Base-by-base conservation (phyloP, 2,329 filamentous ascomycete genomes). In the Dothidotthia symphoricarpi region DNA sequence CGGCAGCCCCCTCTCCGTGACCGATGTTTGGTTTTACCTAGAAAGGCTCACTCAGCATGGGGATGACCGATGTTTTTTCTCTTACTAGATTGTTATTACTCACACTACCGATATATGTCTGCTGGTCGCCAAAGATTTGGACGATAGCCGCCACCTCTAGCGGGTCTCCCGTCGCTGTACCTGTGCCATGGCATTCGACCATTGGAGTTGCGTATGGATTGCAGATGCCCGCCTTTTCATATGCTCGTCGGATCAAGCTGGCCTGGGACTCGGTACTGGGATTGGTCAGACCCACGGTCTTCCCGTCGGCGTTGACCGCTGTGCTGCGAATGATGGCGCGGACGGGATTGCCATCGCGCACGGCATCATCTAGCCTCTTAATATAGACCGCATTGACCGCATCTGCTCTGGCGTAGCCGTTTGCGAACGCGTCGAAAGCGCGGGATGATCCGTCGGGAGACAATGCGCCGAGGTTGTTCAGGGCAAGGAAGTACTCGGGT, bases 331-430 rank as follows among this genome's bases (percentile, higher is more conserved):
- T 35, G 7, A 45, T 28, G 16, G 62, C 64, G 5, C 65, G 59
- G 19, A 75, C 67, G 0, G 70, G 67, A 49, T 82, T 76, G 13
- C 76, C 75, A 47, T 78, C 75, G 7, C 64, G 60, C 3, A 83
- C 43, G 0, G 81, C 81, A 52, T 78, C 73, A 6, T 66, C 60
- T 0, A 83, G 63, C 2, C 69, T 70, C 63, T 83, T 83, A 9
- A 83, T 3, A 16, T 48, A 45, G 6, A 62, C 12, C 0, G 43
- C 39, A 7, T 8, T 35, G n/a, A 57, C 29, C 1, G 36, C 56
- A 25, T 61, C 57, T 5, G 24, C 56, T 16, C 56, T 37, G 3
- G 31, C 54, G 37, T 56, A 61, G 4, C 57, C 56, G 22, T 60
- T 36, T 4, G 55, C 57, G 2, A 24, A 14, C 1, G 36, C 43